These are phyloP conservation scores for Pachysandra terminalis DNA, from an alignment of 164 flowering plant species.

Conservation along the genomic window DNA sequence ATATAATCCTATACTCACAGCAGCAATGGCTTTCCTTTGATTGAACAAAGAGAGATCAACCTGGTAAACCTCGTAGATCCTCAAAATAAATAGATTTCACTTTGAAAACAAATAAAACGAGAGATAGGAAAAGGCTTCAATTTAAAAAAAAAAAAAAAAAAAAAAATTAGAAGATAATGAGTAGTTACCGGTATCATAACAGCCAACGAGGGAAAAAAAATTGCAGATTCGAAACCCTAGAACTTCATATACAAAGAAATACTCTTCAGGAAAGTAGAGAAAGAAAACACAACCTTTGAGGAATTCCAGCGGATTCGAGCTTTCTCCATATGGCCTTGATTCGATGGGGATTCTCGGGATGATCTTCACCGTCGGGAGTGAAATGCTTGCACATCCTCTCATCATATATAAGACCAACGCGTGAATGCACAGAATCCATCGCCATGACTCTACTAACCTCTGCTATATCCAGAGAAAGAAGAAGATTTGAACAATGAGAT, in stretches of 20 bases:
- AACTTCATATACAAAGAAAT: too few relatives aligned
- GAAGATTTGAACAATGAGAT: too few relatives aligned
- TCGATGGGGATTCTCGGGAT: slow-evolving; percentile 80
- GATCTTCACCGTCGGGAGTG: slow-evolving; percentile 47
- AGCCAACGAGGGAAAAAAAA: not conserved
- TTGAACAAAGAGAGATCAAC: too few relatives aligned
- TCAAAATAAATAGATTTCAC: not conserved
- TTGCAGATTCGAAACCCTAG: not conserved
- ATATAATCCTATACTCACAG: too few relatives aligned
- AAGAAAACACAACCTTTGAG: slow-evolving; percentile 43
- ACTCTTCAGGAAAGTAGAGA: not conserved
- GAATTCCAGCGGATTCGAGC: slow-evolving; percentile 54
- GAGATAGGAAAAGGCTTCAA: too few relatives aligned
- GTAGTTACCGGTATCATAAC: too few relatives aligned
- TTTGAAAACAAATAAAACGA: not conserved
- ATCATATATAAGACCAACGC: slow-evolving; percentile 76
- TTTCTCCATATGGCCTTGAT: slow-evolving; percentile 66
- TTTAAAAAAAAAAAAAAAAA: too few relatives aligned
- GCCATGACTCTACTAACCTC: not conserved
- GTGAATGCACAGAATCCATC: slow-evolving; percentile 13
- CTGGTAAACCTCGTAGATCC: not conserved
- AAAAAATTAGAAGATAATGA: too few relatives aligned
- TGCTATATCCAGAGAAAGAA: not conserved
- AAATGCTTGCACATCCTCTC: slow-evolving; percentile 83
- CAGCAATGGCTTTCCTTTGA: too few relatives aligned